phyloP scores from a whole-genome alignment of 1,139 yeast species.

The Geotrichum citri-aurantii region DNA sequence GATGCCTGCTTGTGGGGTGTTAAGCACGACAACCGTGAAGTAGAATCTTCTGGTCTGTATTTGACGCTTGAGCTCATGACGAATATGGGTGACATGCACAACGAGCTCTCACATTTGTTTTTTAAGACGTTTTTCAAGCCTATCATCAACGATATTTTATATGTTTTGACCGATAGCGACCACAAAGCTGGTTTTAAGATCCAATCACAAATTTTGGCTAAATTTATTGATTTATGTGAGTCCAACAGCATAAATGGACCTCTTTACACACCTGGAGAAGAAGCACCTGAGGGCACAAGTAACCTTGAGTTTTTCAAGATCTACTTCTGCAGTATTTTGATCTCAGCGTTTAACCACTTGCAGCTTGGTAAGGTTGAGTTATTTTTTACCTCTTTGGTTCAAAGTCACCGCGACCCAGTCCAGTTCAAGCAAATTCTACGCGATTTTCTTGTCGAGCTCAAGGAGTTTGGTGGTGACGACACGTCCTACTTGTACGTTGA shows the following conservation, averaged over 20 bases:
- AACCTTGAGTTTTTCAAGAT: conserved; percentile 75
- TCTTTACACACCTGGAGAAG: conserved; percentile 57
- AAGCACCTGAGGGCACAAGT: conserved; percentile 75
- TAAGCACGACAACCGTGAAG: conserved; percentile 93
- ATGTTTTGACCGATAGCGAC: conserved; percentile 91
- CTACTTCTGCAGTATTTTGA: conserved; percentile 73
- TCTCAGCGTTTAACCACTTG: conserved; percentile 88
- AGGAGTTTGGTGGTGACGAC: conserved; percentile 88
- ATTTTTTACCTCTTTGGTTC: conserved; percentile 67
- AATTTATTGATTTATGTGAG: conserved; percentile 77
- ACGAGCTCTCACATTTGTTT: conserved; percentile 76
- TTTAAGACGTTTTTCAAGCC: conserved; percentile 85
- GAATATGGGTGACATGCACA: conserved; percentile 74
- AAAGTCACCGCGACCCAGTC: conserved; percentile 64
- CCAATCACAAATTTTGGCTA: conserved; percentile 80
- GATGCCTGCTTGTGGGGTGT: conserved; percentile 98
- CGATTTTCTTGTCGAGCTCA: conserved; percentile 93
- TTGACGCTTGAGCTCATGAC: conserved; percentile 74
- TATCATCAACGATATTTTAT: conserved; percentile 85
- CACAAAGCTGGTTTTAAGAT: conserved; percentile 93
- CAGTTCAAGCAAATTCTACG: conserved; percentile 82
- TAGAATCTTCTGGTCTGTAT: conserved; percentile 82
- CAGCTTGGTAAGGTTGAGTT: conserved; percentile 75
- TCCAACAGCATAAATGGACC: conserved; percentile 70
- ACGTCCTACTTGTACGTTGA: conserved; percentile 75